Base-by-base conservation (phyloP, 2,329 filamentous ascomycete species). In the Cladosporium sp. region DNA sequence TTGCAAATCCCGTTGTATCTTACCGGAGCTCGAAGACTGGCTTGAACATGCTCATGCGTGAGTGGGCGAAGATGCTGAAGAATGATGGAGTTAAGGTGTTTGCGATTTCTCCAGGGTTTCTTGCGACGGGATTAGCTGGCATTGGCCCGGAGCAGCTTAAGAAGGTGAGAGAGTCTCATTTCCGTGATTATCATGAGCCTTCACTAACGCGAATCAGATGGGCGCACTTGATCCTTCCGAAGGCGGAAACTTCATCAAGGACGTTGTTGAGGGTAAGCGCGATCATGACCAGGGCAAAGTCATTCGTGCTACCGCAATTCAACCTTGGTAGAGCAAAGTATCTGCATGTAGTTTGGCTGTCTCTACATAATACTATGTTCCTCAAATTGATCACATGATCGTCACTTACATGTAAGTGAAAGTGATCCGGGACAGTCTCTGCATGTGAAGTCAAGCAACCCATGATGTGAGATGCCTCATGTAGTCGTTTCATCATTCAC, bases 31-130 rank as follows among this genome's bases (percentile, higher is more conserved):
- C 64, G 25, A 77, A 78, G 61, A 65, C 69, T 4, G 75, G 69
- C 1, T 45, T 78, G 55, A 78, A 74, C 33, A 78, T 77, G 65
- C 30, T 76, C 55, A 73, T 74, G 68, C 54, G 76, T 40, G 68
- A 74, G 12, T 80, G 76, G 74, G 53, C 62, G 29, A 63, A 66
- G 25, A 56, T 64, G 11, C 55, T 73, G 49, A 62, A 66, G 53
- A 61, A 67, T 4, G 71, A 75, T 52, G 68, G 69, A 0, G 70
- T 77, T 22, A 79, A 78, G 55, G 71, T 77, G 0, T 78, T 71
- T 54, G 62, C 57, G 0, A 67, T 76, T 2, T 68, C 66, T 51
- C 74, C 74, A 0, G 75, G 75, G 0, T 68, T 76, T 47, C 59
- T 77, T 51, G 73, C 72, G 1, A 77, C 74, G 1, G 66, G 65